Evolutionary conservation across 225 moss, liverwort and hornwort species (phyloP), one percentile per base, ranked within the genome.

Genomic region (Asterella californica): DNA sequence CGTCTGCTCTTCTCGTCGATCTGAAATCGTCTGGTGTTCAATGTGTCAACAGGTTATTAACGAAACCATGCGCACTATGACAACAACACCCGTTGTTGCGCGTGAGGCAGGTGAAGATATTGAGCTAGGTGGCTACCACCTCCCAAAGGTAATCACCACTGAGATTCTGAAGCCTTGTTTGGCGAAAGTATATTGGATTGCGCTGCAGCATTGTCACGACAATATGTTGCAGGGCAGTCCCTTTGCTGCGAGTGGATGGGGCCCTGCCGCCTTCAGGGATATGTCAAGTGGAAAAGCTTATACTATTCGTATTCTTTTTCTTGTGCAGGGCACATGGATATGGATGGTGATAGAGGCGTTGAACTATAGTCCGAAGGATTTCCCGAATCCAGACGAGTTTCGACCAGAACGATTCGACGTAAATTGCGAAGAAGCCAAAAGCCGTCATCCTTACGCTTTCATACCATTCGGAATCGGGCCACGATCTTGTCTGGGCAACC

Each of bases 381-480:
- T 73, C 37, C 81, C 81, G 30, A 48, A 78, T 5, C 84, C 84
- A 19, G 71, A 78, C 27, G 63, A 61, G 18, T 85, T 85, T 67
- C 61, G 81, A 25, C 84, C 84, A 0, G 84, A 85, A 64, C 72
- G 84, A 18, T 85, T 78, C 27, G 84, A 81, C 29, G 49, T 60
- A 45, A 78, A 81, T 24, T 36, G 73, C 32, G 81, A 85, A 32
- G 84, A 85, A 48, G 12, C 18, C 25, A 81, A 79, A 64, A 74
- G n/a, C 5, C 72, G 84, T 21, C 72, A 77, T 65, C 84, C 84
- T 1, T 81, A 85, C 45, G 47, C 84, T 22, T 85, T 78, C 37
- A 52, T 74, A 11, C 81, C 81, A n/a, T 85, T 85, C 34, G 84
- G 84, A n/a, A 49, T 81, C 2, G 84, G 84, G 0, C 84, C 84